These are phyloP conservation scores for Neofusicoccum parvum DNA, from an alignment of 2,329 filamentous ascomycete species.

Conservation along the genomic window DNA sequence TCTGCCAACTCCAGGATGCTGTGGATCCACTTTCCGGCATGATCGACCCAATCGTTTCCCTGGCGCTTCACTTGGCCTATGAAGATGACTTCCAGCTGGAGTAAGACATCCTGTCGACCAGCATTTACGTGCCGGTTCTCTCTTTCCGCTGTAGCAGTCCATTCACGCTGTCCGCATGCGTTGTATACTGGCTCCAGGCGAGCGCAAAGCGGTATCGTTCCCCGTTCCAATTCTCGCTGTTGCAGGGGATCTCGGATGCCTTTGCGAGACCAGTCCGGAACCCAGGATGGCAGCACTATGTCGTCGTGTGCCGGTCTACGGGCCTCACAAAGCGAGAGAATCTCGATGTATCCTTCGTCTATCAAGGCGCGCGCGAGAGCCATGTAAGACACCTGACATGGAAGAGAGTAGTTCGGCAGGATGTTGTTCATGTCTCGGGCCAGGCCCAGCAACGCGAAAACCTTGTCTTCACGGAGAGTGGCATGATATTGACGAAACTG, in stretches of 20 bases:
- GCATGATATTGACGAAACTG: not conserved
- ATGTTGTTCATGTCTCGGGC: not conserved
- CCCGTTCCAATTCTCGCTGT: not conserved
- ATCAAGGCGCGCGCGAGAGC: not conserved
- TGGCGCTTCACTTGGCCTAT: not conserved
- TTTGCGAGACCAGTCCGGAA: not conserved
- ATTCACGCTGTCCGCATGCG: not conserved
- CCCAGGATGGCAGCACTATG: not conserved
- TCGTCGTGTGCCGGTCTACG: not conserved
- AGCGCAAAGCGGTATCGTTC: not conserved
- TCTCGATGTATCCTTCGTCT: not conserved
- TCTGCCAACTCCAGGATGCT: not conserved
- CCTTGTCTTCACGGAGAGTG: not conserved
- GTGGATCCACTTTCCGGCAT: not conserved
- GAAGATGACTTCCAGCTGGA: not conserved
- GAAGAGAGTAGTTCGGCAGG: not conserved
- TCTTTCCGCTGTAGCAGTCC: not conserved
- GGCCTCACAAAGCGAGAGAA: not conserved
- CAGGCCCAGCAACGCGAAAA: not conserved
- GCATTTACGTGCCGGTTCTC: not conserved
- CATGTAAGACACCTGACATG: not conserved
- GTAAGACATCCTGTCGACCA: not conserved
- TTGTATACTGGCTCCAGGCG: not conserved
- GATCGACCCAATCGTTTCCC: not conserved
- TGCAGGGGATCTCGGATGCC: not conserved